Evolutionary conservation across 2,329 filamentous ascomycete species (phyloP).

Genomic region (Fusarium verticillioides): DNA sequence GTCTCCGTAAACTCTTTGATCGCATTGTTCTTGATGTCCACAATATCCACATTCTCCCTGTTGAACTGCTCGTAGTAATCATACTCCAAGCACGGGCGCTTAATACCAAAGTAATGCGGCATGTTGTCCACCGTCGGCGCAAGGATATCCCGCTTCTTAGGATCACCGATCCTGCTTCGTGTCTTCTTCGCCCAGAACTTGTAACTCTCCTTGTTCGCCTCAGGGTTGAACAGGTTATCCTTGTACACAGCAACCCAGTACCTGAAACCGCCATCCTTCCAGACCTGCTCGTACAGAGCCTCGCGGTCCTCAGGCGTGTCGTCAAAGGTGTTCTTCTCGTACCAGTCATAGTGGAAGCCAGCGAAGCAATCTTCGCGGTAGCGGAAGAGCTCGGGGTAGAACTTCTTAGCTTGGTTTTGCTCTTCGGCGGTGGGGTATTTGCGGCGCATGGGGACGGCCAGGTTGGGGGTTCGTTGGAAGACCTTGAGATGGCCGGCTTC

Average conservation of each 20-base stretch:
- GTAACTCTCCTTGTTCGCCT: conserved; percentile 65
- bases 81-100: conserved; percentile 58
- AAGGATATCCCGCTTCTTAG: conserved; percentile 60
- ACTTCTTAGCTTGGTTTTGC: conserved; percentile 56
- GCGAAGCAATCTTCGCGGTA: conserved; percentile 64
- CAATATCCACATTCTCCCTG: conserved; percentile 54
- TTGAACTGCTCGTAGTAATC: conserved; percentile 62
- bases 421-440: conserved; percentile 50
- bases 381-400: conserved; percentile 63
- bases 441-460: conserved; percentile 70
- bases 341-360: conserved; percentile 68
- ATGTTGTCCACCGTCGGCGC: conserved; percentile 57
- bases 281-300: conserved; percentile 60
- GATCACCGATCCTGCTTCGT: conserved; percentile 60
- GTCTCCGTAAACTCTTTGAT: conserved; percentile 56
- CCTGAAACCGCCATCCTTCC: conserved; percentile 63
- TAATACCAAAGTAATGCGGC: conserved; percentile 66
- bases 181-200: conserved; percentile 66
- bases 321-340: conserved; percentile 66
- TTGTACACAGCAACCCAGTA: conserved; percentile 66
- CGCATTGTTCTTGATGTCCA: conserved; percentile 54
- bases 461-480: conserved; percentile 75
- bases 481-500: conserved; percentile 64
- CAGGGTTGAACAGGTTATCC: conserved; percentile 58
- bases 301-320: conserved; percentile 62